Conservation (phyloP, 1,284 basidiomycete genomes). For the Sutorius eximius region DNA sequence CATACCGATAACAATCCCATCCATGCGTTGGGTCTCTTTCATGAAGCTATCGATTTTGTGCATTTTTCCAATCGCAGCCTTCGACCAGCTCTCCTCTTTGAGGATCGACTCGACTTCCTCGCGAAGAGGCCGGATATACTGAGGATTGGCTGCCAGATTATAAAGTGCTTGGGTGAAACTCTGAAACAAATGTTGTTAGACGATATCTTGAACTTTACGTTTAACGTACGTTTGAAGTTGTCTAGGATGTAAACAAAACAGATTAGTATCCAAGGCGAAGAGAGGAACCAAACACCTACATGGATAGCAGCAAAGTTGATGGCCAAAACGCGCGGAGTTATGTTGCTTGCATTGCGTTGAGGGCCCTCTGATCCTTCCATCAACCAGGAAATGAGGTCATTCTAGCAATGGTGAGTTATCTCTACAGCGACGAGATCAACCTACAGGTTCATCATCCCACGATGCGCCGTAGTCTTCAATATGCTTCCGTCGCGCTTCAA, state of each 20-base stretch:
- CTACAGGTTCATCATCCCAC: too few relatives aligned
- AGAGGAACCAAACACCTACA: slow-evolving; percentile 3
- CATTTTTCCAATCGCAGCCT: slow-evolving; percentile 41
- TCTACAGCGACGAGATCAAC: too few relatives aligned
- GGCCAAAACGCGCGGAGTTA: too few relatives aligned
- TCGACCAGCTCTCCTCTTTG: slow-evolving; percentile 44
- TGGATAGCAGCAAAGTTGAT: slow-evolving; percentile 19
- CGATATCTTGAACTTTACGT: not conserved
- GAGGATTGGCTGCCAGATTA: slow-evolving; percentile 39
- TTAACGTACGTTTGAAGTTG: slow-evolving; percentile 8
- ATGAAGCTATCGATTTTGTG: slow-evolving; percentile 49
- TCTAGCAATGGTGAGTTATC: too few relatives aligned
- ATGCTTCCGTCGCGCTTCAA: too few relatives aligned
- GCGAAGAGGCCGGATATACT: slow-evolving; percentile 40
- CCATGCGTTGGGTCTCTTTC: slow-evolving; percentile 41
- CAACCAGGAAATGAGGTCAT: too few relatives aligned
- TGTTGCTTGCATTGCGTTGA: too few relatives aligned
- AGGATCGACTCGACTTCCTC: slow-evolving; percentile 44
- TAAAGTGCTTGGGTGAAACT: slow-evolving; percentile 39
- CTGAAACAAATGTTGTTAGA: slow-evolving; percentile 9
- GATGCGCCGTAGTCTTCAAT: too few relatives aligned
- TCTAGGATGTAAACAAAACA: not conserved
- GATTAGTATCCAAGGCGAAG: not conserved
- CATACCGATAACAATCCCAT: slow-evolving; percentile 32
- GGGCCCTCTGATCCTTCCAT: too few relatives aligned